Percentiles rank a stretch among this genome's conserved stretches.
These are phyloP conservation scores for Fusarium robinianum DNA, from an alignment of 2,329 filamentous ascomycete genomes.

Conservation along the genomic window DNA sequence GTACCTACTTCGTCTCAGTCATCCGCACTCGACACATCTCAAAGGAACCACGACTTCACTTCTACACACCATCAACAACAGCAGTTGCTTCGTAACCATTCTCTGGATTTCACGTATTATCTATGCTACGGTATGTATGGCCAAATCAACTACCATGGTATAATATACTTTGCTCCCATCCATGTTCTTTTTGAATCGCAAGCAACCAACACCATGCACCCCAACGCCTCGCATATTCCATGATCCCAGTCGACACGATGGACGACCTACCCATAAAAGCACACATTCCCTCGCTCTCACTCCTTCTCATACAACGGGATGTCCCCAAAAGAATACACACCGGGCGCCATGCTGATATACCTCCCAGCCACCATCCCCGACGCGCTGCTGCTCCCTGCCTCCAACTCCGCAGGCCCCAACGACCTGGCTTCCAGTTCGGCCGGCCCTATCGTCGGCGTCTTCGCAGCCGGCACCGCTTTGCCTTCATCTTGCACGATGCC, in stretches of 20 bases:
- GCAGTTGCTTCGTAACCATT: too few relatives aligned
- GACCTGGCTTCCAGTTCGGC: slow-evolving; percentile 13
- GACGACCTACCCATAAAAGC: neutral
- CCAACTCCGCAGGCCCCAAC: slow-evolving; percentile 7
- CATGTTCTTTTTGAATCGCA: too few relatives aligned
- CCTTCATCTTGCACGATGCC: slow-evolving; percentile 37
- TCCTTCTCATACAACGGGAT: slow-evolving; percentile 28
- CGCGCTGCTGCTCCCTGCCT: slow-evolving; percentile 13
- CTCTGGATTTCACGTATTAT: too few relatives aligned
- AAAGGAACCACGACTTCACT: too few relatives aligned
- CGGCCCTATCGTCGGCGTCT: neutral
- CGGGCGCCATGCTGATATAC: slow-evolving; percentile 36
- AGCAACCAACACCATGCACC: slow-evolving; percentile 27
- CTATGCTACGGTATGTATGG: too few relatives aligned
- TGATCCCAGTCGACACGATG: slow-evolving; percentile 2
- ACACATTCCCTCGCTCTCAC: neutral
- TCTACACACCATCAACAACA: too few relatives aligned
- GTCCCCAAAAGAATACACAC: slow-evolving; percentile 35
- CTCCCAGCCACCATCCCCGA: slow-evolving; percentile 15
- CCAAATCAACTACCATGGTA: too few relatives aligned
- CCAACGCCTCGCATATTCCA: slow-evolving; percentile 5
- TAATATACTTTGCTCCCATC: slow-evolving; percentile 12
- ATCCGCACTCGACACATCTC: too few relatives aligned
- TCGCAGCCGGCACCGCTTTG: slow-evolving; percentile 22
- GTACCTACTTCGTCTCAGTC: too few relatives aligned